Evolutionary conservation across 768 basidiomycete species (phyloP).

Genomic region (Russula sp.): DNA sequence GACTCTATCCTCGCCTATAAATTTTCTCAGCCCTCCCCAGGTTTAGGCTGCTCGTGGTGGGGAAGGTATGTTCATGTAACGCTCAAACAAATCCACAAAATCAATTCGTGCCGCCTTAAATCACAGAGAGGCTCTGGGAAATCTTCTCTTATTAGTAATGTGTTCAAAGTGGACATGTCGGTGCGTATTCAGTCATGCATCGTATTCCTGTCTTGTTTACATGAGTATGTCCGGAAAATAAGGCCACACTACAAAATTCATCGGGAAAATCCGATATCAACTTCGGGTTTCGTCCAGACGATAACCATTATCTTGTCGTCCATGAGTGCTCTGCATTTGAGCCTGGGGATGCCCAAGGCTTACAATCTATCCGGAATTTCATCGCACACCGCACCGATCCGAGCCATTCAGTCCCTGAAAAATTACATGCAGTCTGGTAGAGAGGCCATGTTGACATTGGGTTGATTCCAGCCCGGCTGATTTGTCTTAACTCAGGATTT

Average conservation of each 20-base stretch:
- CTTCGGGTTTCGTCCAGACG: neutral
- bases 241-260: neutral
- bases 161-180: neutral
- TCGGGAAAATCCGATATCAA: neutral
- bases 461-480: neutral
- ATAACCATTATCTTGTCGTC: neutral
- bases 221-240: neutral
- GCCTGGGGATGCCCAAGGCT: neutral
- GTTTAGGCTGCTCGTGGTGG: too few species aligned
- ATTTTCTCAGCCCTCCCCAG: too few species aligned
- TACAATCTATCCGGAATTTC: neutral
- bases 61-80: too few species aligned
- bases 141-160: neutral
- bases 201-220: neutral
- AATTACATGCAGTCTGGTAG: conserved; percentile 2
- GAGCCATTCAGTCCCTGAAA: neutral
- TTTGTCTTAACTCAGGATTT: neutral
- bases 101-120: too few species aligned
- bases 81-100: too few species aligned
- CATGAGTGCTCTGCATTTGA: neutral
- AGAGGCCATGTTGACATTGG: too few species aligned
- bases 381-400: neutral
- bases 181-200: neutral
- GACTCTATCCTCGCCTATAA: too few species aligned
- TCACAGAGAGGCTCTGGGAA: too few species aligned